Evolutionary conservation across 768 basidiomycete species (phyloP), one percentile per base, ranked within the genome.

Genomic region (Suillus clintonianus): DNA sequence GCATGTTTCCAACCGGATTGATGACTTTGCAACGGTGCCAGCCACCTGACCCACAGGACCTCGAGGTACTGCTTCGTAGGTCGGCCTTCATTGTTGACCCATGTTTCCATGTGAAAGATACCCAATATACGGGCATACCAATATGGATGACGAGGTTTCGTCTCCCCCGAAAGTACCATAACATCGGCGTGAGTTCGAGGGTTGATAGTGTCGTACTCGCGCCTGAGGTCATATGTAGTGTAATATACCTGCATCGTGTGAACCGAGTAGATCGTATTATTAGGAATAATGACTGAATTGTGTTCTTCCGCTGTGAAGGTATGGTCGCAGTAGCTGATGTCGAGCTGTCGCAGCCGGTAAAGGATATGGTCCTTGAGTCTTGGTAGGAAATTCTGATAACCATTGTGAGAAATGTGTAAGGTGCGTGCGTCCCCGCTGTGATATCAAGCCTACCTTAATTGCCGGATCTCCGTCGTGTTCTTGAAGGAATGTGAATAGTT

Each of bases 171-270:
- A 9, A 58, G 62, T 15, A 59, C 27, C 68, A 68, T 68, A 41
- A 68, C 47, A 45, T 62, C 36, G 50, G 42, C 24, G 39, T 47
- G 51, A 30, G 22, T 34, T 24, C 24, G 6, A 3, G 60, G 27
- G 30, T 63, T 64, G 54, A 69, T 57, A 14, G 36, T 17, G 48
- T 64, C 65, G 19, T 59, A 42, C 10, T 32, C 68, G 2, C 68
- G 32, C 14, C 57, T 50, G n/a, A 69, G 32, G 55, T 69, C 60
- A 45, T 69, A 69, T 2, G 64, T 69, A 5, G 64, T 65, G 27
- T 27, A 27, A 27, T 27, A 27, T 27, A 27, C 27, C 2, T 27
- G 27, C 27, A 27, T 27, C 27, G 22, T 54, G 7, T 34, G 27
- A 22, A 17, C 3, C 13, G 1, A 30, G 7, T 15, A 54, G 17